Evolutionary conservation across 1,139 yeast genomes (phyloP).

Genomic region (Kluyveromyces marxianus): DNA sequence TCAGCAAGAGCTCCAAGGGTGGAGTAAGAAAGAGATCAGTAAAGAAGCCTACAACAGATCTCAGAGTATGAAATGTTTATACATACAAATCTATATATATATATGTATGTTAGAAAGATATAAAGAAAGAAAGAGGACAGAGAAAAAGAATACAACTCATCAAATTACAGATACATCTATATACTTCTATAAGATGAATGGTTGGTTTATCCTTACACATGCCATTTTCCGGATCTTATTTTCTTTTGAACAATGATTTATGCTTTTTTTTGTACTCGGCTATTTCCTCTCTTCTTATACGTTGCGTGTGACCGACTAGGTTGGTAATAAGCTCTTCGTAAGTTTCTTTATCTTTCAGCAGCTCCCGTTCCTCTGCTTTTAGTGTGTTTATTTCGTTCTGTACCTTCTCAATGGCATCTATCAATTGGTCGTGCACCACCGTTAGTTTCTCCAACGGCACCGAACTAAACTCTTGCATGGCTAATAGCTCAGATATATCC

Average conservation of each 20-base stretch:
- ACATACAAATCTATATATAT: background rate
- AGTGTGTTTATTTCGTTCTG: conserved; percentile 16
- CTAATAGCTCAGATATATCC: conserved; percentile 1
- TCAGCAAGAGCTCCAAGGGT: conserved; percentile 34
- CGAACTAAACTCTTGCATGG: background rate
- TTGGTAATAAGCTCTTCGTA: conserved; percentile 29
- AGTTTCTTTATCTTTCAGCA: conserved; percentile 23
- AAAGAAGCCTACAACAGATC: conserved; percentile 48
- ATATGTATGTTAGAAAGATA: background rate
- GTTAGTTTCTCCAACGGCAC: conserved; percentile 8
- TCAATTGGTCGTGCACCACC: conserved; percentile 22
- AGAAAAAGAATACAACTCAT: conserved; percentile 49
- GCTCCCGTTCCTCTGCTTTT: conserved; percentile 14
- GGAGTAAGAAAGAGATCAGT: conserved; percentile 39
- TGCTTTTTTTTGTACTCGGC: conserved; percentile 24
- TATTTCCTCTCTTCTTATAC: conserved; percentile 28
- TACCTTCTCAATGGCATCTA: conserved; percentile 21
- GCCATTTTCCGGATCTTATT: conserved; percentile 15
- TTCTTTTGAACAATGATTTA: conserved; percentile 13
- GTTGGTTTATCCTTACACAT: background rate
- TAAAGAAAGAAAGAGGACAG: conserved; percentile 34
- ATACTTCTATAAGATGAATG: conserved; percentile 1
- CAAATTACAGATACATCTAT: conserved; percentile 9
- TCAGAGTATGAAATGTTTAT: conserved; percentile 16
- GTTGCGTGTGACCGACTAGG: conserved; percentile 30